Conservation (phyloP, 441 rosid genomes). For the Melianthus villosus region DNA sequence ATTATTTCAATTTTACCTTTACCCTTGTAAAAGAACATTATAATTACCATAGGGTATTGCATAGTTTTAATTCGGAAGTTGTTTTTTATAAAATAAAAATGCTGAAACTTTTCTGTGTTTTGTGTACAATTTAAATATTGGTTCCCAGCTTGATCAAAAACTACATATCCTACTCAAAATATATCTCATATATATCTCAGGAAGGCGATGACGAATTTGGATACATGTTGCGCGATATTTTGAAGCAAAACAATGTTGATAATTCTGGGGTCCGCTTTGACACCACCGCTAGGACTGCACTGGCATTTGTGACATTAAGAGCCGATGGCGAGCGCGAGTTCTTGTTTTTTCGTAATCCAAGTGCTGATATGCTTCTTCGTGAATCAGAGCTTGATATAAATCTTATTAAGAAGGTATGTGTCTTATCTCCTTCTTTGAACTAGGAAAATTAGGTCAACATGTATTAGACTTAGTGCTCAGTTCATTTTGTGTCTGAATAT, state of each 20-base stretch:
- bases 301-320: constrained; percentile 81
- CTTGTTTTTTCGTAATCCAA: constrained; percentile 89
- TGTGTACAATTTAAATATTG: too few species aligned
- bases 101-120: too few species aligned
- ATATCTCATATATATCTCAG: constrained; percentile 18
- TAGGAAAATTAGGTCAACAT: too few species aligned
- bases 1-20: too few species aligned
- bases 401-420: constrained; percentile 57
- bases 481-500: constrained; percentile 4
- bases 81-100: too few species aligned
- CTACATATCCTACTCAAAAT: background rate
- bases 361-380: constrained; percentile 91
- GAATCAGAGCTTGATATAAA: constrained; percentile 66
- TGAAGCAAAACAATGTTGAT: constrained; percentile 62
- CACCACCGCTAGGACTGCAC: constrained; percentile 64
- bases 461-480: too few species aligned
- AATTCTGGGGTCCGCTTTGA: constrained; percentile 76
- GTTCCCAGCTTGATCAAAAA: background rate
- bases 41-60: too few species aligned
- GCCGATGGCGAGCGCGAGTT: constrained; percentile 98
- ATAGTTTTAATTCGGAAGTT: too few species aligned
- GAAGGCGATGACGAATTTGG: constrained; percentile 95
- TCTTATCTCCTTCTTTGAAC: too few species aligned
- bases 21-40: too few species aligned
- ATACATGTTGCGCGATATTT: constrained; percentile 61